Percentiles rank a stretch among this genome's conserved stretches.
Evolutionary conservation across 768 basidiomycete genomes (phyloP).

Genomic region (Trametes villosa): DNA sequence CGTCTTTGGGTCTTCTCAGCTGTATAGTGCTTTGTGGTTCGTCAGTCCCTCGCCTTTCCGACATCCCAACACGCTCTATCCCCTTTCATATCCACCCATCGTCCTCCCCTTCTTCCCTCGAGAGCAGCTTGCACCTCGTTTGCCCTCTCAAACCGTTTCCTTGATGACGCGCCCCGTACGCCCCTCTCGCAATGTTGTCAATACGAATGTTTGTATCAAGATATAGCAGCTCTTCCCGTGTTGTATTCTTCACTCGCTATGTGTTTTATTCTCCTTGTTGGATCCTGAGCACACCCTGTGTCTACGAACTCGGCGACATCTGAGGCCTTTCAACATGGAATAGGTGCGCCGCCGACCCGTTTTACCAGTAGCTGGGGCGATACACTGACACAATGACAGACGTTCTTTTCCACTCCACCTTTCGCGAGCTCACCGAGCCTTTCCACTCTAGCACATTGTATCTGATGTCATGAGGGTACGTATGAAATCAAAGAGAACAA

Average conservation of each 20-base stretch:
- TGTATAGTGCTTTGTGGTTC: constrained; percentile 22
- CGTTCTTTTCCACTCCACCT: background rate
- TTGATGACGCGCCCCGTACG: constrained; percentile 7
- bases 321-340: too few species aligned
- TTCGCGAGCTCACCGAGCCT: too few species aligned
- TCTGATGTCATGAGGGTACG: background rate
- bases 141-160: background rate
- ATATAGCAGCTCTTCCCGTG: constrained; percentile 16
- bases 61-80: constrained; percentile 3
- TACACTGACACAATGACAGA: background rate
- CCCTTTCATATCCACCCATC: background rate
- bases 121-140: background rate
- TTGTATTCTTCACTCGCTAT: background rate
- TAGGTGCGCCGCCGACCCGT: too few species aligned
- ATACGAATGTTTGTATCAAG: constrained; percentile 21
- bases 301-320: background rate
- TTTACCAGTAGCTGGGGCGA: background rate
- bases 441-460: too few species aligned
- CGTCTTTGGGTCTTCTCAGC: constrained; percentile 11
- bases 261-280: background rate
- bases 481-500: too few species aligned
- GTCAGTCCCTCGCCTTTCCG: background rate
- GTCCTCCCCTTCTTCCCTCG: background rate
- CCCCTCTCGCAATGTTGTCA: constrained; percentile 23
- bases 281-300: background rate